Base-by-base conservation (phyloP, 345 rosid genomes). In the Pseudoturritis turrita region DNA sequence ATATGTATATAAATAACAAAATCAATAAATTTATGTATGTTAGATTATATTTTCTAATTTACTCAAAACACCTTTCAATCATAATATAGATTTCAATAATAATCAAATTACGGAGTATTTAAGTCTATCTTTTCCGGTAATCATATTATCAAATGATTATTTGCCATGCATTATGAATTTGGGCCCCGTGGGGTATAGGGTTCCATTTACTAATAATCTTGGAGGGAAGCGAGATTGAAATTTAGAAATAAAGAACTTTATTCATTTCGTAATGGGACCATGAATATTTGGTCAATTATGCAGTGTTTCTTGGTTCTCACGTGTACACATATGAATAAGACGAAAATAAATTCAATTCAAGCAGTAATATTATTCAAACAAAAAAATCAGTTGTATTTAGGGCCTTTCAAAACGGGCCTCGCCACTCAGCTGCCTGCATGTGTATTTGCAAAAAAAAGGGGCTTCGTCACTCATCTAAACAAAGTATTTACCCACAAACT, bases 191-290 rank as follows among this genome's bases (percentile, higher is more conserved):
- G 71, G 72, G 57, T 25, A 62, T 54, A 62, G 21, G 22, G 52
- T 73, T 64, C 41, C 35, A 55, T 46, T 64, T 46, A 33, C 45
- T 26, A 65, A 8, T 36, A 46, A 26, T 56, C 29, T 65, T 58
- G 72, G 77, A 65, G 77, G 72, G 77, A 64, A 65, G 10, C 31
- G 11, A 46, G 23, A 64, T 73, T 64, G 65, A 73, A 73, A 73
- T 64, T 55, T 65, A 19, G 50, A 47, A 35, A 25, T 45, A 56
- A 73, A 56, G 23, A 65, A 73, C 58, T 64, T 56, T 73, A 73
- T 51, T 46, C 58, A 65, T 56, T 36, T 46, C 12, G 33, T 55
- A 25, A 47, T 13, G 71, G 71, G 58, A 14, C 71, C 65, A 65
- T 36, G 5, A 35, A 33, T 15, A 3, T 39, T 55, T 55, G n/a